Conservation (phyloP, 179 eudicot genomes). For the Nepenthes alata region DNA sequence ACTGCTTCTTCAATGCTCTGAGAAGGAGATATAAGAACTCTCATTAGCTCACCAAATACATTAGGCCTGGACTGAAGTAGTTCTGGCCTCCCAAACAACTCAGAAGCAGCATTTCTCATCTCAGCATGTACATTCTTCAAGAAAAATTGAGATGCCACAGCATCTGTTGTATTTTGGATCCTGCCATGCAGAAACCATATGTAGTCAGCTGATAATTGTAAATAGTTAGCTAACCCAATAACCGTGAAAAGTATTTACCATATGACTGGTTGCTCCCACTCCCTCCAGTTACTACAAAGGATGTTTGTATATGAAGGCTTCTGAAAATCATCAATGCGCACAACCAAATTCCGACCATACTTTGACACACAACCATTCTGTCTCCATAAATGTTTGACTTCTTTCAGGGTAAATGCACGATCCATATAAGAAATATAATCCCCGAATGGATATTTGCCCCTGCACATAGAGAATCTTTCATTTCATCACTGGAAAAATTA, state of each 20-base stretch:
- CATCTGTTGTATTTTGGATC: constrained; percentile 93
- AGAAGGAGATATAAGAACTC: constrained; percentile 75
- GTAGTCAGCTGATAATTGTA: background rate
- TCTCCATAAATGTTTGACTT: constrained; percentile 84
- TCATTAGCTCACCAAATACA: constrained; percentile 83
- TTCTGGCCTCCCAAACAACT: constrained; percentile 65
- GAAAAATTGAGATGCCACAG: constrained; percentile 96
- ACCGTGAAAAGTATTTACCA: constrained; percentile 35
- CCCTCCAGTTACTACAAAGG: constrained; percentile 82
- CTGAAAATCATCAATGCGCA: constrained; percentile 77
- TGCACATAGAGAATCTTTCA: constrained; percentile 17
- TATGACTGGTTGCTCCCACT: constrained; percentile 83
- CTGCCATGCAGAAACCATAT: constrained; percentile 21
- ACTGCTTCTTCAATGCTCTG: constrained; percentile 57
- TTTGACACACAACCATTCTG: constrained; percentile 51
- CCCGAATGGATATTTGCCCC: constrained; percentile 87
- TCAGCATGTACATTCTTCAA: constrained; percentile 46
- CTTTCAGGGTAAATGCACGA: constrained; percentile 57
- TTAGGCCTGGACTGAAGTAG: constrained; percentile 57
- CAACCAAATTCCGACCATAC: constrained; percentile 63
- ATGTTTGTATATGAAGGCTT: constrained; percentile 65
- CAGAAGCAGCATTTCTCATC: constrained; percentile 60
- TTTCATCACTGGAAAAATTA: too few relatives aligned
- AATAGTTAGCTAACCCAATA: background rate
- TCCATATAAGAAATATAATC: constrained; percentile 77